These are phyloP conservation scores for Phytophthora agathidicida DNA, from an alignment of 352 stramenopile genomes.

Conservation along the genomic window DNA sequence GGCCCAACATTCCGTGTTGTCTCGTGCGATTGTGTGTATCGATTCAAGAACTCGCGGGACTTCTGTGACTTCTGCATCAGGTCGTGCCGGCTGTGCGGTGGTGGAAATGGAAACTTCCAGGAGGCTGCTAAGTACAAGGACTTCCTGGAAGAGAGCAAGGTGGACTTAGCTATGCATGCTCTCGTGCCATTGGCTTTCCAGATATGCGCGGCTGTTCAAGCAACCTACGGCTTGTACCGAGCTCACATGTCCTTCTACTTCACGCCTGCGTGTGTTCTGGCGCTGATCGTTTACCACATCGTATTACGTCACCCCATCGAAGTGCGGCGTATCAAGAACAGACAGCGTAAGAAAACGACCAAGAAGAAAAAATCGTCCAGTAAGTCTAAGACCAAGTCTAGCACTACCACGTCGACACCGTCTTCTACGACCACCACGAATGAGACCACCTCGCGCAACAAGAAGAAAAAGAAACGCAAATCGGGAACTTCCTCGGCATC, in stretches of 20 bases:
- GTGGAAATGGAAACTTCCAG: constrained; percentile 76
- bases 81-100: constrained; percentile 74
- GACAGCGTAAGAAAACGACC: constrained; percentile 50
- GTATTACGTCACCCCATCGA: constrained; percentile 63
- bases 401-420: constrained; percentile 5
- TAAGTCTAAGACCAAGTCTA: constrained; percentile 44
- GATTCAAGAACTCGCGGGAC: constrained; percentile 59
- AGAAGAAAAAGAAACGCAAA: constrained; percentile 49
- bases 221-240: constrained; percentile 49
- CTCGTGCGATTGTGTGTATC: constrained; percentile 84
- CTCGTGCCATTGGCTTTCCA: constrained; percentile 60
- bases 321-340: constrained; percentile 58
- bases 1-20: constrained; percentile 86
- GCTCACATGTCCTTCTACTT: constrained; percentile 65
- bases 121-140: constrained; percentile 80
- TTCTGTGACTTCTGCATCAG: constrained; percentile 83
- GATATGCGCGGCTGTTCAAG: constrained; percentile 47
- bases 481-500: constrained; percentile 30
- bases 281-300: constrained; percentile 58
- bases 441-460: constrained; percentile 28
- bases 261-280: constrained; percentile 45
- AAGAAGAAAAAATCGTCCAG: constrained; percentile 62
- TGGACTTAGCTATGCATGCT: constrained; percentile 60
- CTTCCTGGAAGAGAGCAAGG: constrained; percentile 70
- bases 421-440: constrained; percentile 10